A percentile compares a stretch with the other conserved stretches of the same genome.
These are phyloP conservation scores for Corylus heterophylla DNA, from an alignment of 306 rosid species.

Conservation along the genomic window DNA sequence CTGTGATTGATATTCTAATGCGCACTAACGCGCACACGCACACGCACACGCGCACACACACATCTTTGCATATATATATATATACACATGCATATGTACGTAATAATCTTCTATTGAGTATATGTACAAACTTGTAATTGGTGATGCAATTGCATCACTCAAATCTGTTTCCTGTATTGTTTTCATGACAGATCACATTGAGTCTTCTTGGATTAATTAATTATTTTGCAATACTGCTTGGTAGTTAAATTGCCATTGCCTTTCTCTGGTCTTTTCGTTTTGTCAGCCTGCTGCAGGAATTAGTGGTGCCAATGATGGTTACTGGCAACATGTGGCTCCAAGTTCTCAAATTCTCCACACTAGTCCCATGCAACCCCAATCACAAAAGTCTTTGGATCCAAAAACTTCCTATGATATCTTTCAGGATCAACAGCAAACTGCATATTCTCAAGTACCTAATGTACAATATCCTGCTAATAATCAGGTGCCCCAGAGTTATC, in stretches of 20 bases:
- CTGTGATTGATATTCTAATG: background rate
- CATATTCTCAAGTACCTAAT: conserved; percentile 56
- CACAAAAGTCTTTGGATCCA: conserved; percentile 82
- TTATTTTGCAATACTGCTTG: conserved; percentile 25
- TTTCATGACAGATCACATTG: background rate
- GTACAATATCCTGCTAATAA: conserved; percentile 62
- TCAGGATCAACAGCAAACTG: conserved; percentile 79
- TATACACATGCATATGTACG: background rate
- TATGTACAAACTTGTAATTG: background rate
- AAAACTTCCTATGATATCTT: conserved; percentile 83
- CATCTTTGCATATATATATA: background rate
- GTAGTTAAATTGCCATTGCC: conserved; percentile 32
- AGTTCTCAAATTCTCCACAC: conserved; percentile 68
- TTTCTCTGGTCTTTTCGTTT: conserved; percentile 43
- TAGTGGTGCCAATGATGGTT: conserved; percentile 80
- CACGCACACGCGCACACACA: background rate
- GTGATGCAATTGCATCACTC: background rate
- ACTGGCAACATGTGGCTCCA: conserved; percentile 83
- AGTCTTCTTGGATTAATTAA: conserved; percentile 25
- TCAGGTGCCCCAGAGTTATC: conserved; percentile 53
- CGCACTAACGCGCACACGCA: too few relatives aligned
- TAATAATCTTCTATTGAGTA: background rate
- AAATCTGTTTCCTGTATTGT: background rate
- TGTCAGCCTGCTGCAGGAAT: conserved; percentile 82
- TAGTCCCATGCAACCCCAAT: conserved; percentile 70